Evolutionary conservation across 495 filamentous ascomycete species (phyloP), one percentile per base, ranked within the genome.

Genomic region (Daldinia caldariorum): DNA sequence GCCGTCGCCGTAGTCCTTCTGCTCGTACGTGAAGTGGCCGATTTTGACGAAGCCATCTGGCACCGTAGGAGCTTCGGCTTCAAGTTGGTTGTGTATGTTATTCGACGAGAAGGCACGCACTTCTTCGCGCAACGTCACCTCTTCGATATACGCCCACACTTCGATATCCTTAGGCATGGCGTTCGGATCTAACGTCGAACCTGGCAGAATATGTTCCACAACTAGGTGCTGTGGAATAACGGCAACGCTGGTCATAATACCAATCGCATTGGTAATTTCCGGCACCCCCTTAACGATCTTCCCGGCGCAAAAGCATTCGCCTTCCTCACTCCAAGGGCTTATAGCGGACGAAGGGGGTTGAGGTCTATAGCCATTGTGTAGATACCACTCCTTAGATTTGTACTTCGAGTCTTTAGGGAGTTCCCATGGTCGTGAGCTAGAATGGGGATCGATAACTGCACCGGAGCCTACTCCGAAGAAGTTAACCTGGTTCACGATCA

Each of bases 281-380:
- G 76, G 74, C 14, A 71, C 51, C 12, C 68, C 57, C 20, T 37
- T 41, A 14, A 62, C 53, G 50, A 50, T 69, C 41, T 75, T 77
- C 20, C 79, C 85, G 39, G 83, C 82, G 77, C 90, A 91, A 87
- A 87, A 92, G 77, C 89, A 91, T 45, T 92, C 86, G 34, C 87
- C 88, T 18, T 86, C 82, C 34, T 92, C 87, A 3, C 81, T 76
- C 86, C 90, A 91, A 32, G 73, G 74, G 3, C 76, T 71, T 13
- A 92, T 78, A 0, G 89, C 90, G 8, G 74, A 73, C n/a, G 63
- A 55, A 3, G 75, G 78, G 2, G 69, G 73, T 22, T 80, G 76
- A 3, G 66, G 47, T 63, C 32, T 67, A 65, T 59, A 71, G 37
- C 47, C 59, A 61, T 51, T 66, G 55, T 70, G 67, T 29, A 55